phyloP scores from a whole-genome alignment of 2,329 filamentous ascomycete genomes.

The Cordyceps tenuipes region DNA sequence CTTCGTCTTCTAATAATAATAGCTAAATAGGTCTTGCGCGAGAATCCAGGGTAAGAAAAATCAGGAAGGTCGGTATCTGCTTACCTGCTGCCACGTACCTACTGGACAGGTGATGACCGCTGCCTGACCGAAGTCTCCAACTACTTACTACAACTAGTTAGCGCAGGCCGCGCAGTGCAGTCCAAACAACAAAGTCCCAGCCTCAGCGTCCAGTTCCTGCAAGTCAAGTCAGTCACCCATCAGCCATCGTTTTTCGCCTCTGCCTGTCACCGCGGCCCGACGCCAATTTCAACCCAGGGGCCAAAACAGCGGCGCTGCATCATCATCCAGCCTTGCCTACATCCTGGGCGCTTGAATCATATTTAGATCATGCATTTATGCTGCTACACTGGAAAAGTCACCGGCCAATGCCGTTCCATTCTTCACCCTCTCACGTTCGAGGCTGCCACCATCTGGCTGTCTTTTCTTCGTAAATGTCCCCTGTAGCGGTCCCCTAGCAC shows the following conservation, averaged over 20 bases:
- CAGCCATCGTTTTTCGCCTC: background rate
- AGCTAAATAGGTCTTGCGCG: too few species aligned
- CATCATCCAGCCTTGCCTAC: background rate
- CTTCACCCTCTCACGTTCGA: background rate
- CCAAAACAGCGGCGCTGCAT: background rate
- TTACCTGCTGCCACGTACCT: too few species aligned
- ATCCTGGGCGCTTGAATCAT: background rate
- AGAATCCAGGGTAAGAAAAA: too few species aligned
- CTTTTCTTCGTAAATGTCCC: background rate
- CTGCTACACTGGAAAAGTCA: background rate
- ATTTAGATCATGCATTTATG: background rate
- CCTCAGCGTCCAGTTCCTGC: background rate
- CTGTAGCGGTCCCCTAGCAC: background rate
- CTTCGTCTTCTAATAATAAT: too few species aligned
- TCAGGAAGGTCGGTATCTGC: too few species aligned
- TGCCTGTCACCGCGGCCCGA: background rate
- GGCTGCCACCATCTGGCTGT: background rate
- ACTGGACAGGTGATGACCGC: too few species aligned
- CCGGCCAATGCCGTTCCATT: background rate
- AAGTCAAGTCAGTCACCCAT: background rate
- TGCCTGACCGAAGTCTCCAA: too few species aligned
- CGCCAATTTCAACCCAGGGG: background rate
- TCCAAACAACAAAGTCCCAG: background rate
- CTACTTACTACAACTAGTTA: too few species aligned
- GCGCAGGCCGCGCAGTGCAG: too few species aligned